Evolutionary conservation across 208 protist species (phyloP), one percentile per base, ranked within the genome.

Genomic region (Wallacemonas rigidus): DNA sequence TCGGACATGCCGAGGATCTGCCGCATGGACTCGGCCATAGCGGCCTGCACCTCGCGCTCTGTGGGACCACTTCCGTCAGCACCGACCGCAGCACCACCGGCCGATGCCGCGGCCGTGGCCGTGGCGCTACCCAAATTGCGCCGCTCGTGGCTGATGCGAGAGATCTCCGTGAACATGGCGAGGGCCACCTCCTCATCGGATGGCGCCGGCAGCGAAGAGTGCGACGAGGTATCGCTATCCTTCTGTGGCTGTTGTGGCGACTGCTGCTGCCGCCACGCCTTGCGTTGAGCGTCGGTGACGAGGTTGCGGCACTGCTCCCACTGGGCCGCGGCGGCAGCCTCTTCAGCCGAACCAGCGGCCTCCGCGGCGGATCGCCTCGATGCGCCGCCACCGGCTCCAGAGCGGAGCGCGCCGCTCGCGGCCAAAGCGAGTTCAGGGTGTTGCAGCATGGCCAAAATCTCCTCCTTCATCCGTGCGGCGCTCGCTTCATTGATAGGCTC

Each of bases 371-470:
- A n/a, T 38, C 38, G 14, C 11, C 35, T 26, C 6, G 56, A 3
- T 9, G 36, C 36, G 7, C 26, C 8, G 5, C 26, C 26, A 7
- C 14, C 14, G 56, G 48, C 15, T 15, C 6, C 56, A 41, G 14
- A 8, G 14, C 56, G 56, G 38, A 62, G 14, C 36, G 36, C 56
- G 26, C 56, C 36, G 26, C 56, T 41, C 8, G 56, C 56, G 8
- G 56, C 56, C 8, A 62, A n/a, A 3, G 60, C 60, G 9, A 65
- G 17, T 8, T 51, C 43, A 17, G 60, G 43, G 60, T 65, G 77
- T 48, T 82, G 77, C 72, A 82, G 73, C 72, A 77, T 62, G 53
- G 74, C 77, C 15, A 77, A 75, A 64, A 82, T 72, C 55, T 82
- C 77, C 55, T 77, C 72, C 14, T 70, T n/a, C 48, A 75, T 77